Evolutionary conservation across 2,329 filamentous ascomycete species (phyloP).

Genomic region (Ceratocystis alfenasii): DNA sequence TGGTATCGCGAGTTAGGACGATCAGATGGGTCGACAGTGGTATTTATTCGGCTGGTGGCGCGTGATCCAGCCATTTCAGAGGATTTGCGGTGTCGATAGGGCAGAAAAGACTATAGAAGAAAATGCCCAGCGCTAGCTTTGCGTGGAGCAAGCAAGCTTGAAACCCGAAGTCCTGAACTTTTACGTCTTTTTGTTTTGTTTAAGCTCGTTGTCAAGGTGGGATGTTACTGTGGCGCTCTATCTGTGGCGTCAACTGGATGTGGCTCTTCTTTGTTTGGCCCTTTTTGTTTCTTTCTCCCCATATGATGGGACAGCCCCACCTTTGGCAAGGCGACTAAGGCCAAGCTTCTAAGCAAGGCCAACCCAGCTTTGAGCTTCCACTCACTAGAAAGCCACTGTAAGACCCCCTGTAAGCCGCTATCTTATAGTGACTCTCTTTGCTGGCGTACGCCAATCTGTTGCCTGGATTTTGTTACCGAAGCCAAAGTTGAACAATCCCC

Average conservation of each 20-base stretch:
- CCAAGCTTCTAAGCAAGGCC: conserved; percentile 6
- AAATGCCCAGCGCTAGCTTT: too few relatives aligned
- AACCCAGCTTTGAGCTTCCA: not conserved
- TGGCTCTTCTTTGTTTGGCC: not conserved
- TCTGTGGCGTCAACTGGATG: conserved; percentile 3
- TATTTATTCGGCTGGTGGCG: conserved; percentile 21
- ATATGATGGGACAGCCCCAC: conserved; percentile 11
- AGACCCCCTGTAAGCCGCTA: not conserved
- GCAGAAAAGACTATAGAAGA: too few relatives aligned
- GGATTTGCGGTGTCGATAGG: not conserved
- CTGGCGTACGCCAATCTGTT: conserved; percentile 20
- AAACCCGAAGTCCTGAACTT: not conserved
- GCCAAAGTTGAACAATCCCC: not conserved
- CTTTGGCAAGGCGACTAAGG: conserved; percentile 16
- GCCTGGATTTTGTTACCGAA: not conserved
- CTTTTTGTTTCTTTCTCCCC: not conserved
- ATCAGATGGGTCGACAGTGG: conserved; percentile 15
- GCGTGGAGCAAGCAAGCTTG: too few relatives aligned
- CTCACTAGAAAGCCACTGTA: not conserved
- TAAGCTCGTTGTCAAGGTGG: conserved; percentile 8
- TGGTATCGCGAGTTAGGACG: conserved; percentile 19
- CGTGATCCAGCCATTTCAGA: conserved; percentile 22
- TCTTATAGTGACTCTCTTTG: conserved; percentile 7
- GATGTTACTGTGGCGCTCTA: conserved; percentile 12
- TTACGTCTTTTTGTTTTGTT: conserved; percentile 3